Conservation (phyloP, 805 yeast genomes). For the Candida broadrunensis region DNA sequence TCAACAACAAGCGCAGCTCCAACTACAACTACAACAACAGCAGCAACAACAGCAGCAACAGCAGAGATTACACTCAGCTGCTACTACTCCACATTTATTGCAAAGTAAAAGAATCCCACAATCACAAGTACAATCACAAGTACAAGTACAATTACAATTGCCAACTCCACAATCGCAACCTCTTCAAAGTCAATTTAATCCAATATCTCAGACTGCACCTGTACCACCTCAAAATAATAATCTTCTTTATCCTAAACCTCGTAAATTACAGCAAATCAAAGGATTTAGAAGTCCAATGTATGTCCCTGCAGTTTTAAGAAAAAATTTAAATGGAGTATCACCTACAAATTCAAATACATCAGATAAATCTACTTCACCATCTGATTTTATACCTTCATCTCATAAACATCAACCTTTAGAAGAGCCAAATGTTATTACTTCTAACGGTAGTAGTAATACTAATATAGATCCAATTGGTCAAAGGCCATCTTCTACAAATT, state of each 20-base stretch:
- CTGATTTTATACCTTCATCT: neutral
- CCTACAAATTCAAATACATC: constrained; percentile 6
- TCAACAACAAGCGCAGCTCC: neutral
- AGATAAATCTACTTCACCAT: constrained; percentile 7
- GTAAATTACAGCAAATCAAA: constrained; percentile 63
- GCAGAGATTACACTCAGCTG: constrained; percentile 15
- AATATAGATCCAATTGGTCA: neutral
- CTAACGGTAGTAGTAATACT: neutral
- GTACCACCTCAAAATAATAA: constrained; percentile 9
- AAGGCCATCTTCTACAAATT: constrained; percentile 2
- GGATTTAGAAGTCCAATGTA: constrained; percentile 85
- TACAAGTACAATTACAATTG: constrained; percentile 1
- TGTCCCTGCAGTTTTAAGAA: constrained; percentile 79
- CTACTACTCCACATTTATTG: constrained; percentile 16
- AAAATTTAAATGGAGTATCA: constrained; percentile 23
- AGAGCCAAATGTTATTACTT: neutral
- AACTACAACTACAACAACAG: neutral
- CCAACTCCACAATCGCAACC: neutral
- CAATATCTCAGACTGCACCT: constrained; percentile 3
- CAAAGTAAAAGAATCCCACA: constrained; percentile 6
- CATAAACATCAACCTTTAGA: neutral
- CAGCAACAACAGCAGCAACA: constrained; percentile 3
- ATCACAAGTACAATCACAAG: constrained; percentile 1
- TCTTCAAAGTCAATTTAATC: neutral
- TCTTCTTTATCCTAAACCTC: constrained; percentile 10